Evolutionary conservation across 148 eudicot species (phyloP), one percentile per base, ranked within the genome.

Genomic region (Rhododendron ferrugineum): DNA sequence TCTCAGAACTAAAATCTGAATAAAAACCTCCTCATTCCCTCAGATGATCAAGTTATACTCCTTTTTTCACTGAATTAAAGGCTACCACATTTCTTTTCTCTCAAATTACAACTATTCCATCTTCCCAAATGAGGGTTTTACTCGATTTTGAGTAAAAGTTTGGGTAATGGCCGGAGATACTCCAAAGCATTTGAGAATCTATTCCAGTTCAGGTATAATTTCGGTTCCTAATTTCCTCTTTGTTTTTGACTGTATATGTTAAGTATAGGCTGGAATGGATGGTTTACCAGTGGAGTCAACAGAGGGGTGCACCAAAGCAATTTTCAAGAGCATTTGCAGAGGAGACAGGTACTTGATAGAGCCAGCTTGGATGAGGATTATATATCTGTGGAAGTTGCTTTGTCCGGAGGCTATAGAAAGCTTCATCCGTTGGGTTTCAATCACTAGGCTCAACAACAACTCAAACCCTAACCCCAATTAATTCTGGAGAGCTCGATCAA

Each of bases 381-480:
- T 89, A 0, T 86, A 88, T 84, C 70, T 82, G 20, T 72, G 83
- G 82, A 87, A 86, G 68, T 49, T 88, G 79, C 74, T 89, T 16
- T 84, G 89, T 79, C 95, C 93, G 0, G 94, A 92, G 85, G 82
- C 84, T 14, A 5, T 91, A 2, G 92, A 93, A 75, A 90, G 90
- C 92, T 32, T 80, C n/a, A 68, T 84, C 72, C 83, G 88, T 2
- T 82, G 89, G 88, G n/a, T 83, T 44, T 52, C 84, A 9, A 52
- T 90, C 14, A 88, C 94, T 4, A 84, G 82, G 4, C 91, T 86
- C 26, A 94, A 88, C 42, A 40, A 40, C 4, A 85, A 78, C 54
- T 8, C n/a, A 1, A 46, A 26, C 30, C 20, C 22, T 58, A 5
- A 6, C 74, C 14, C 0, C 34, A 11, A 28, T 68, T 68, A 11